These are phyloP conservation scores for Curvularia spicifera DNA, from an alignment of 2,329 filamentous ascomycete species.

Conservation along the genomic window DNA sequence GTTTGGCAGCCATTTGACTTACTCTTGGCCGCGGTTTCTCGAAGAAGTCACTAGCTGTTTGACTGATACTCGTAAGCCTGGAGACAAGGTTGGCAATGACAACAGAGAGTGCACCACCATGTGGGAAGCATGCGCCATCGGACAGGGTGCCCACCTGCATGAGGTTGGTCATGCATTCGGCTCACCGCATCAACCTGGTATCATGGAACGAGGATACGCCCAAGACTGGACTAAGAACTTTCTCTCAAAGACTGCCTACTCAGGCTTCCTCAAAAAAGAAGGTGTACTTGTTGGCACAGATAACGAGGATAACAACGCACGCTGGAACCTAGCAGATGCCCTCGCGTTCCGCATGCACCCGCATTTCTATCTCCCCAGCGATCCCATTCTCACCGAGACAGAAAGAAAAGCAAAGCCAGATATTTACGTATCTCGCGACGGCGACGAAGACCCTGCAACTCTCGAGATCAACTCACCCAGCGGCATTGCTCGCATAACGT, in stretches of 20 bases:
- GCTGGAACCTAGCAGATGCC: conserved; percentile 45
- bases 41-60: conserved; percentile 40
- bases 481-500: conserved; percentile 39
- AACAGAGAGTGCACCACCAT: conserved; percentile 52
- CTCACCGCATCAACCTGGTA: conserved; percentile 38
- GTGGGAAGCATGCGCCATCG: conserved; percentile 56
- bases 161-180: conserved; percentile 50
- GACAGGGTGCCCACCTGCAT: conserved; percentile 48
- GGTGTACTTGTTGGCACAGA: conserved; percentile 15
- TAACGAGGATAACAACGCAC: conserved; percentile 30
- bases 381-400: conserved; percentile 19
- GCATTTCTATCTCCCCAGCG: conserved; percentile 40
- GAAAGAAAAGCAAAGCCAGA: conserved; percentile 18
- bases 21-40: conserved; percentile 40
- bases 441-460: conserved; percentile 24
- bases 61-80: conserved; percentile 47
- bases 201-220: conserved; percentile 40
- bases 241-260: conserved; percentile 38
- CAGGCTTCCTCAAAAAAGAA: neutral
- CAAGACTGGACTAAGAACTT: conserved; percentile 54
- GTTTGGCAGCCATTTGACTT: conserved; percentile 38
- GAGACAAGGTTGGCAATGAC: conserved; percentile 39
- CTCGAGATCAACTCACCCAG: conserved; percentile 30
- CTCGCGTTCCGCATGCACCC: conserved; percentile 32
- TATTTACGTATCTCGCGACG: conserved; percentile 16